Evolutionary conservation across 2,329 filamentous ascomycete species (phyloP).

Genomic region (Neonectria ditissima): DNA sequence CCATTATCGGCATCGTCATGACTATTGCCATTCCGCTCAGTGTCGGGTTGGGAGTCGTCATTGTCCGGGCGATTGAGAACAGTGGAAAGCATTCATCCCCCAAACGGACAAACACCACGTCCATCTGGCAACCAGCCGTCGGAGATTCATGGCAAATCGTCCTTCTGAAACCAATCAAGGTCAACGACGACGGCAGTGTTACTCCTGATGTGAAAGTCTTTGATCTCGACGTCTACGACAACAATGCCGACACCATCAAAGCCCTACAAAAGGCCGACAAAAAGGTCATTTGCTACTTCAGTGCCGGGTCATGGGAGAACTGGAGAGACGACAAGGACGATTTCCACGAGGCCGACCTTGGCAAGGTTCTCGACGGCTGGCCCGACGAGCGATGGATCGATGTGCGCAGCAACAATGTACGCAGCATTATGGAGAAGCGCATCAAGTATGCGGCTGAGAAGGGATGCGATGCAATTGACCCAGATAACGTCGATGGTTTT

Average conservation of each 20-base stretch:
- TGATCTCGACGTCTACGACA: constrained; percentile 68
- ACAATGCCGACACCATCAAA: constrained; percentile 55
- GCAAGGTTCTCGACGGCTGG: constrained; percentile 72
- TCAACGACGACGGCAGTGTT: constrained; percentile 53
- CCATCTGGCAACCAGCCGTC: constrained; percentile 64
- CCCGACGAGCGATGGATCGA: constrained; percentile 75
- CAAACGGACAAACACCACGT: constrained; percentile 37
- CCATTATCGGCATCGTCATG: constrained; percentile 48
- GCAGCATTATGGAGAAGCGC: constrained; percentile 72
- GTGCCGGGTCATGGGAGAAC: constrained; percentile 75
- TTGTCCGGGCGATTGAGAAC: neutral
- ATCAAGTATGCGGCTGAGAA: constrained; percentile 70
- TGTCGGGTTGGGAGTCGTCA: constrained; percentile 60
- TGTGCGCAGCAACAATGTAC: constrained; percentile 66
- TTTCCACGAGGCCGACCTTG: constrained; percentile 68
- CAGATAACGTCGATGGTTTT: constrained; percentile 78
- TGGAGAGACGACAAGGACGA: constrained; percentile 68
- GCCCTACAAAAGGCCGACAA: constrained; percentile 68
- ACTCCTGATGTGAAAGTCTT: constrained; percentile 63
- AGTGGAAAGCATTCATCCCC: neutral
- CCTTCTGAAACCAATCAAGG: constrained; percentile 58
- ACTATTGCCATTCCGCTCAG: constrained; percentile 68
- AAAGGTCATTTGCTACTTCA: constrained; percentile 81
- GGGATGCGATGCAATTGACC: constrained; percentile 76
- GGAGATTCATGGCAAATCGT: constrained; percentile 72